Conservation (phyloP, 257 asterid species). For the Vinca minor region DNA sequence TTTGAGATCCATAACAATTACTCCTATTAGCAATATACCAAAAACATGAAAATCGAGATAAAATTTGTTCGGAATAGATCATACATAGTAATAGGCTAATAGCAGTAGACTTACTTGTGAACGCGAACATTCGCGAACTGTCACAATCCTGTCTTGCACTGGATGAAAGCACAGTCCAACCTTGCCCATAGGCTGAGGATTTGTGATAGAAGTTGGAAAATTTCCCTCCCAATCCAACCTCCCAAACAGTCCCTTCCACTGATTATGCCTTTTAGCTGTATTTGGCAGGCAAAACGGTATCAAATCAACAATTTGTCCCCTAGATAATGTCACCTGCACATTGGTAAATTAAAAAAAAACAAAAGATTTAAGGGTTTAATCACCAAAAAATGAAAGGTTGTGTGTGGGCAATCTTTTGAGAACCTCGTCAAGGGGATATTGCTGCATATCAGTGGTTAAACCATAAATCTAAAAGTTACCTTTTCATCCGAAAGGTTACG, state of each 20-base stretch:
- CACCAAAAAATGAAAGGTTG: neutral
- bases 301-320: constrained; percentile 77
- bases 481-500: constrained; percentile 66
- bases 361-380: neutral
- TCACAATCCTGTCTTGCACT: no score
- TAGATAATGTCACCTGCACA: constrained; percentile 63
- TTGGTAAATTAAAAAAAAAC: constrained; percentile 6
- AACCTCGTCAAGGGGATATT: no score
- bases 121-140: constrained; percentile 96
- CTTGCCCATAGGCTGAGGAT: constrained; percentile 61
- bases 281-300: no score
- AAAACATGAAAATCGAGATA: no score
- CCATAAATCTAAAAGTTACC: neutral
- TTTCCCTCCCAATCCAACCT: constrained; percentile 97
- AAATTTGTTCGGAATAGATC: no score
- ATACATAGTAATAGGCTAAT: no score
- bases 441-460: no score
- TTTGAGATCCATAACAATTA: no score
- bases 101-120: constrained; percentile 43
- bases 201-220: constrained; percentile 82
- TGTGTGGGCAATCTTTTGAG: no score
- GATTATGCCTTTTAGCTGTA: constrained; percentile 97
- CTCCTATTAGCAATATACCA: no score
- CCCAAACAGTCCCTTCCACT: constrained; percentile 95
- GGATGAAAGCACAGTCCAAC: no score